Conservation (phyloP, 257 asterid genomes). For the Nicotiana attenuata region DNA sequence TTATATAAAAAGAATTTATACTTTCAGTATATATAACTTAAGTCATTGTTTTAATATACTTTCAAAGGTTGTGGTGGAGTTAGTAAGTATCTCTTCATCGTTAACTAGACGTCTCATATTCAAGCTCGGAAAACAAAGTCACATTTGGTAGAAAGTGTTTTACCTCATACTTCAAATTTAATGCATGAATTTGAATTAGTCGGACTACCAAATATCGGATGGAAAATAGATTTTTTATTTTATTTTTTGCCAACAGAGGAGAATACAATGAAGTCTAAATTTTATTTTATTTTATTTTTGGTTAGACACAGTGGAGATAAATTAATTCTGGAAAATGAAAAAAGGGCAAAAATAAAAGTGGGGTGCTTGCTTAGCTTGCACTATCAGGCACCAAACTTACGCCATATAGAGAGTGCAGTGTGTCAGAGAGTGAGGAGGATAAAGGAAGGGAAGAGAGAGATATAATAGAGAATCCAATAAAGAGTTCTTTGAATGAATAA, state of each 20-base stretch:
- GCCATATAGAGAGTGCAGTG: conserved; percentile 55
- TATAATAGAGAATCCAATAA: conserved; percentile 10
- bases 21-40: not conserved
- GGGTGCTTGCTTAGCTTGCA: conserved; percentile 90
- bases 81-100: no score
- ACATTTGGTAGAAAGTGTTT: no score
- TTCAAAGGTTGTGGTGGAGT: no score
- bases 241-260: not conserved
- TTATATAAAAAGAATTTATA: no score
- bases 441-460: conserved; percentile 22
- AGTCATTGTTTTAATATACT: no score
- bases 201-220: no score
- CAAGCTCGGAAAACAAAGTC: accelerated
- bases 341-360: conserved; percentile 19
- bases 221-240: no score
- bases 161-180: no score
- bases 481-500: not conserved
- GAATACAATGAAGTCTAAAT: not conserved
- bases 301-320: not conserved
- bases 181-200: no score
- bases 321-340: not conserved
- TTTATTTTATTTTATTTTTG: not conserved
- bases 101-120: no score
- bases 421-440: conserved; percentile 47
- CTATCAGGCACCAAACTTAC: conserved; percentile 83